Conservation (phyloP, 192 early-diverging fungal species). For the Kappamyces sp. region DNA sequence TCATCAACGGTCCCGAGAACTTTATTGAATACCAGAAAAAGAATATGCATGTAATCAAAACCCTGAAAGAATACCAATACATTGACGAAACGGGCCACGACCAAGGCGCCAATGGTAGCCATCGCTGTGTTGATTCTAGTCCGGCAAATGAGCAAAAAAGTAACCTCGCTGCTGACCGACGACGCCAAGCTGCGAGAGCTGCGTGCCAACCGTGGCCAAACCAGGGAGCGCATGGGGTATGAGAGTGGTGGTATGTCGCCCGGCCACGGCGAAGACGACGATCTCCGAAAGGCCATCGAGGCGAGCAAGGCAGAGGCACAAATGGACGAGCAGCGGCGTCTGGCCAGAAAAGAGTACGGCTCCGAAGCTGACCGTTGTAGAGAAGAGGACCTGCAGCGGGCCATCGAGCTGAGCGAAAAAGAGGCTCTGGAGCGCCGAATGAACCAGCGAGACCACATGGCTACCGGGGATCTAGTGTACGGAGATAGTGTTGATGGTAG, state of each 20-base stretch:
- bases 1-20: constrained; percentile 78
- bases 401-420: constrained; percentile 39
- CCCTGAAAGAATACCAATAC: constrained; percentile 94
- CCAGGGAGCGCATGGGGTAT: constrained; percentile 57
- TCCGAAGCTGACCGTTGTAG: background rate
- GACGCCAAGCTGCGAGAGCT: constrained; percentile 71
- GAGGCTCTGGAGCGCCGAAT: constrained; percentile 30
- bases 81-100: constrained; percentile 88
- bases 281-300: constrained; percentile 76
- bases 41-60: constrained; percentile 91
- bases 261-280: constrained; percentile 64
- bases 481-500: background rate
- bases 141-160: constrained; percentile 87
- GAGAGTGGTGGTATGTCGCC: constrained; percentile 10
- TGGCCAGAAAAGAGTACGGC: constrained; percentile 19
- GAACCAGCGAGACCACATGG: constrained; percentile 19
- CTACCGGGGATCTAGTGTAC: background rate
- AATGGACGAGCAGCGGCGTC: constrained; percentile 47
- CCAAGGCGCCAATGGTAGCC: constrained; percentile 78
- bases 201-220: constrained; percentile 59
- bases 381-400: constrained; percentile 38
- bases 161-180: constrained; percentile 74
- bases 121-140: constrained; percentile 47
- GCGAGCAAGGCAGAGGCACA: constrained; percentile 67
- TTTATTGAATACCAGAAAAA: constrained; percentile 82